These are phyloP conservation scores for Harringtonia lauricola DNA, from an alignment of 2,329 filamentous ascomycete species.

Conservation along the genomic window DNA sequence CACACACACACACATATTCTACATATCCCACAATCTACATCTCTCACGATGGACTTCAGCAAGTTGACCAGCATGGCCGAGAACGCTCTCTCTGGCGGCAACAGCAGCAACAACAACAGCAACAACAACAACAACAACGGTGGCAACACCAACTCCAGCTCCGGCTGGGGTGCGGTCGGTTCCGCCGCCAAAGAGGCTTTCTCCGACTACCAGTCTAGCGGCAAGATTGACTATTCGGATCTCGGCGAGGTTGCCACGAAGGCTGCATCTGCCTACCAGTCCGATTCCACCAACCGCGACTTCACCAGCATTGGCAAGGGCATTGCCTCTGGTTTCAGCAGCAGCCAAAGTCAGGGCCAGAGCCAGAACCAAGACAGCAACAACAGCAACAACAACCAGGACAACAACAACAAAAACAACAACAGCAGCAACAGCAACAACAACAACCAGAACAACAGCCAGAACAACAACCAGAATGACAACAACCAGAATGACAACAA, in stretches of 20 bases:
- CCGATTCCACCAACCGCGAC: constrained; percentile 8
- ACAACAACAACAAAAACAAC: neutral
- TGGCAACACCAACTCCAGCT: constrained; percentile 2
- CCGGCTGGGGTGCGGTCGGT: constrained; percentile 12
- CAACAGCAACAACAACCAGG: neutral
- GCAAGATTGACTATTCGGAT: constrained; percentile 19
- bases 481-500: neutral
- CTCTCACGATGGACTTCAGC: constrained; percentile 16
- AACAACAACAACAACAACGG: constrained; percentile 7
- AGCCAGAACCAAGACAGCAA: neutral
- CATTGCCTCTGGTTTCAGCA: constrained; percentile 6
- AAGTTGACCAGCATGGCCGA: constrained; percentile 13
- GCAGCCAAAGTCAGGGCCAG: neutral
- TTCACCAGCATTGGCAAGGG: constrained; percentile 7
- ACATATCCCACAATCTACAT: no score
- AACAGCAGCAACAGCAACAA: neutral
- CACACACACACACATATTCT: no score
- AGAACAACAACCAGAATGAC: neutral
- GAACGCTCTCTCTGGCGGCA: constrained; percentile 10
- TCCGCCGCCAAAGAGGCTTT: constrained; percentile 13
- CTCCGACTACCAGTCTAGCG: constrained; percentile 17
- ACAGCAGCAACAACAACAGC: constrained; percentile 7
- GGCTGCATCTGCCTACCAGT: constrained; percentile 17
- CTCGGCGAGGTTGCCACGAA: constrained; percentile 21
- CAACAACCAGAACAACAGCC: neutral